Evolutionary conservation across 306 rosid genomes (phyloP), one percentile per base, ranked within the genome.

Genomic region (Elaeagnus macrophylla): DNA sequence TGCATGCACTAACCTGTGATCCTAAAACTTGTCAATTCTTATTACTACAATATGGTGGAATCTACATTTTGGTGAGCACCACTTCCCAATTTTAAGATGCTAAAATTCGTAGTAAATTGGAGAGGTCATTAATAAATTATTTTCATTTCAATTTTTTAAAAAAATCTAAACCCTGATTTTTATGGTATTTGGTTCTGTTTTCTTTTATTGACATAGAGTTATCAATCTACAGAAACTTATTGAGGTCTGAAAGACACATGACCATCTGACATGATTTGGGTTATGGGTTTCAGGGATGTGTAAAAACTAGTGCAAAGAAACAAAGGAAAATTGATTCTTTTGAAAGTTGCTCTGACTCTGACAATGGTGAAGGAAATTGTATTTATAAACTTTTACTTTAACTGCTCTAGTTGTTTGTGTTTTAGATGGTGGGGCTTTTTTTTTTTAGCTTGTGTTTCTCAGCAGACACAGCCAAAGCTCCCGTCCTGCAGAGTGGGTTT

Each of bases 221-320:
- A 25, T 25, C 32, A 25, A 25, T 25, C 32, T 25, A 45, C 17
- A 45, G 49, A 45, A 68, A 71, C 88, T 74, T 79, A 74, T 76
- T 82, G 68, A 64, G 39, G 7, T 78, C 93, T 89, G 89, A 80
- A 82, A 77, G 62, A 25, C 37, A 25, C 32, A 25, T 25, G 32
- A 25, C 32, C 32, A 25, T 25, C 32, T 25, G 5, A 16, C 32
- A 25, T 25, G 32, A 25, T 0, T 25, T 25, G 67, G 68, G 77
- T 64, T 77, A 67, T 71, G 68, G 71, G 56, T 76, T 81, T 71
- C 77, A 64, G 68, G 57, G 66, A 61, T 54, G 49, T 51, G 59
- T 13, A 17, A 59, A 75, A 72, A 19, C 43, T 11, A 49, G 39
- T 53, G 18, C 56, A 49, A 59, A 36, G 62, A 63, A 73, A 73